Evolutionary conservation across 768 basidiomycete genomes (phyloP).

Genomic region (Lentinus brumalis): DNA sequence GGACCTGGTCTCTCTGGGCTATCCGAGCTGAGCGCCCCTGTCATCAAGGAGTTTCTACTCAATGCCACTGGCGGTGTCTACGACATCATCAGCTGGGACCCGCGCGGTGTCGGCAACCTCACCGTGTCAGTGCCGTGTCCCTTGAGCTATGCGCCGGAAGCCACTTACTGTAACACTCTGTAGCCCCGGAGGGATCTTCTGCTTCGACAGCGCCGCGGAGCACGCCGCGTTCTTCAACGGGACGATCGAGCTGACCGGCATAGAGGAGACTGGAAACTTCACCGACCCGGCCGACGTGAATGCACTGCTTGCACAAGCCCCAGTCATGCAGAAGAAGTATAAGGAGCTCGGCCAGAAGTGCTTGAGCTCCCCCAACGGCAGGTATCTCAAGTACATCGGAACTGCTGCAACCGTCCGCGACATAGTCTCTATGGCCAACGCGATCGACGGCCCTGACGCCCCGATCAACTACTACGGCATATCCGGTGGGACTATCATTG

Average conservation of each 20-base stretch:
- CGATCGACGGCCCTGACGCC: conserved; percentile 4
- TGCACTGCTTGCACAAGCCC: not conserved
- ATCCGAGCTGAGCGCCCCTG: too few species aligned
- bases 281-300: conserved; percentile 1
- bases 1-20: not conserved
- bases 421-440: conserved; percentile 8
- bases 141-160: not conserved
- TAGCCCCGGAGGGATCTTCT: conserved; percentile 8
- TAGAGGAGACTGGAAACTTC: not conserved
- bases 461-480: conserved; percentile 7
- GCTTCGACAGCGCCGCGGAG: conserved; percentile 5
- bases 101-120: conserved; percentile 2
- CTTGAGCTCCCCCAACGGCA: not conserved
- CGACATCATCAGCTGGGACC: conserved; percentile 7
- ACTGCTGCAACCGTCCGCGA: conserved; percentile 8
- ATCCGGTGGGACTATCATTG: conserved; percentile 5
- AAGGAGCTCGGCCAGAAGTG: conserved; percentile 5
- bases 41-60: not conserved
- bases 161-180: too few species aligned
- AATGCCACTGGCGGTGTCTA: not conserved
- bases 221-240: not conserved
- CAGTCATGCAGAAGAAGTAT: not conserved
- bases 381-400: conserved; percentile 4
- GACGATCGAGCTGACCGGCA: not conserved
- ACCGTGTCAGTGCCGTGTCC: not conserved